Evolutionary conservation across 140 eudicot genomes (phyloP), one percentile per base, ranked within the genome.

Genomic region (Ambrosia hybrid): DNA sequence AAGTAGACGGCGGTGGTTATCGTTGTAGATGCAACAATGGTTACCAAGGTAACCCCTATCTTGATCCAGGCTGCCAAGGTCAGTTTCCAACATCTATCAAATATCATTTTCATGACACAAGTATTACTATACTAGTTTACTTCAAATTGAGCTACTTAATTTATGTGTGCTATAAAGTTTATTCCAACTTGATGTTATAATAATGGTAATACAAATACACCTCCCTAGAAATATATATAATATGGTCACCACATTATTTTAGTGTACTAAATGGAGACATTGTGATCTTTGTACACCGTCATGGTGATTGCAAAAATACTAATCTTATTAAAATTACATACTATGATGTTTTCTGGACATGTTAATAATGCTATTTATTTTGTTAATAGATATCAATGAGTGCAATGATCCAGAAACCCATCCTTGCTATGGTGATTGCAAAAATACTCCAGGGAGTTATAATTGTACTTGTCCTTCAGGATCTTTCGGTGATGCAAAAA

Each of bases 31-130:
- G 62, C 62, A 17, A 57, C 34, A 2, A 6, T 8, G 62, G 62
- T 17, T 57, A 1, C 36, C 12, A 57, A 34, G 62, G 62, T 57
- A 57, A 57, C 37, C 62, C 62, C 62, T 57, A 57, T 17, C 62
- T 57, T 57, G 62, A 57, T 57, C 62, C 12, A 57, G 62, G 62
- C 36, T 57, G 62, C 36, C 62, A 57, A 57, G 37, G 62, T 57
- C 10, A 17, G 62, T 17, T 57, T 57, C 36, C 34, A 16, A 6
- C 4, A 51, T 51, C 13, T 0, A 13, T 51, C 17, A 51, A n/a
- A n/a, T 41, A 51, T 12, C 57, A 51, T 51, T n/a, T 51, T 41
- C 46, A 15, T 5, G 2, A 1, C 30, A 8, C 46, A 41, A 53
- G 46, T 41, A 41, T 41, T 41, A 30, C 1, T n/a, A n/a, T 41